phyloP scores from a whole-genome alignment of 306 rosid species.

The Sphenostylis stenocarpa region DNA sequence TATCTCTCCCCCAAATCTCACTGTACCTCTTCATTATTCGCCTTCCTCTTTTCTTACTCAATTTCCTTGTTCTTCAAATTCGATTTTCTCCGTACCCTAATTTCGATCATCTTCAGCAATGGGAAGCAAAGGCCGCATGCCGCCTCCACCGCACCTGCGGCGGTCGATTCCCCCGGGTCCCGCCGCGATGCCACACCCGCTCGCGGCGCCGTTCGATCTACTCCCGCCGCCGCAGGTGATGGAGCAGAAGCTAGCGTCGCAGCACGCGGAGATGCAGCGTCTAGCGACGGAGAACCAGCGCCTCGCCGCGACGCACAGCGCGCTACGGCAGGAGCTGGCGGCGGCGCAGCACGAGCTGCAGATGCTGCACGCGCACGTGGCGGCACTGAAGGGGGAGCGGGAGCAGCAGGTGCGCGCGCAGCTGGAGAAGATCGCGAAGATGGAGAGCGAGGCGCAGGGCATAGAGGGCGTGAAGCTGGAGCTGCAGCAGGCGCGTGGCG shows the following conservation, averaged over 20 bases:
- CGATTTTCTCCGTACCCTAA: constrained; percentile 10
- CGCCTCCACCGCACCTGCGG: constrained; percentile 68
- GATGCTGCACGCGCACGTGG: constrained; percentile 72
- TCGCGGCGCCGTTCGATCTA: constrained; percentile 51
- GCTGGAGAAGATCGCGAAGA: constrained; percentile 68
- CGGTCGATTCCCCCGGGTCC: constrained; percentile 68
- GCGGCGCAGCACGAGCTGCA: constrained; percentile 87
- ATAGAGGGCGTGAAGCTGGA: constrained; percentile 69
- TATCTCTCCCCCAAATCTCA: neutral
- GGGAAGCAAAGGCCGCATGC: constrained; percentile 95
- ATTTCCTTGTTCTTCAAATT: neutral
- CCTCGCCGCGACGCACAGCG: constrained; percentile 80
- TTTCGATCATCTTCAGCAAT: neutral
- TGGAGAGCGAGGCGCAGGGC: constrained; percentile 66
- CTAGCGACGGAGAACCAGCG: constrained; percentile 81
- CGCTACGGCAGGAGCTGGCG: constrained; percentile 81
- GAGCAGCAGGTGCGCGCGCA: constrained; percentile 70
- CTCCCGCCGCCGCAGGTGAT: constrained; percentile 77
- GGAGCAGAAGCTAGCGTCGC: constrained; percentile 93
- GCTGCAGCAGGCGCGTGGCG: constrained; percentile 70
- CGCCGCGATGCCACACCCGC: constrained; percentile 50
- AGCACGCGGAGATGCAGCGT: constrained; percentile 88
- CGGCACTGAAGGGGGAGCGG: constrained; percentile 68
- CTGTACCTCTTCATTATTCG: neutral
- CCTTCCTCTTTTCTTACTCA: neutral